These are phyloP conservation scores for Massariosphaeria phaeospora DNA, from an alignment of 495 filamentous ascomycete genomes.

Conservation along the genomic window DNA sequence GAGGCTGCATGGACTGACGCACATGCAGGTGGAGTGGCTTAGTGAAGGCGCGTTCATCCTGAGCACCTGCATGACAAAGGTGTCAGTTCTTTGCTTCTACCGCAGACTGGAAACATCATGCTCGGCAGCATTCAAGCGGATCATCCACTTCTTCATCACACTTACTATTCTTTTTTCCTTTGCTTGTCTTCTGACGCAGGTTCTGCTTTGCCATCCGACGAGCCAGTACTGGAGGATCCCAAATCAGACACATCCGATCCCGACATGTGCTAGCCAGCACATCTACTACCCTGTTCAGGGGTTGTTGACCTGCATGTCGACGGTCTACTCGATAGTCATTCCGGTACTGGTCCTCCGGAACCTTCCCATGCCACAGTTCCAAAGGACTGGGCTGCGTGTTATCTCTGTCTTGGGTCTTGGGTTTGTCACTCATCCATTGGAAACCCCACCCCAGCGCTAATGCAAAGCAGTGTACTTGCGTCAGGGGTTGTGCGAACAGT, in stretches of 20 bases:
- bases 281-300: slow-evolving; percentile 31
- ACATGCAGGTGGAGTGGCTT: slow-evolving; percentile 29
- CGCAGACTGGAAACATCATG: slow-evolving; percentile 31
- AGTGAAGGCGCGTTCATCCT: slow-evolving; percentile 32
- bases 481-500: slow-evolving; percentile 25
- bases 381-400: slow-evolving; percentile 29
- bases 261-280: slow-evolving; percentile 29
- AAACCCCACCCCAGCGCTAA: background rate
- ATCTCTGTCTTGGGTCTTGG: slow-evolving; percentile 26
- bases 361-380: slow-evolving; percentile 25
- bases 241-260: slow-evolving; percentile 5
- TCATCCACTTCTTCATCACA: slow-evolving; percentile 29
- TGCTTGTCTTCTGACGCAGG: slow-evolving; percentile 6
- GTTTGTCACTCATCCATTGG: background rate
- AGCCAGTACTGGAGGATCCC: slow-evolving; percentile 35
- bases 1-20: slow-evolving; percentile 8
- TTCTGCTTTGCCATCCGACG: slow-evolving; percentile 31
- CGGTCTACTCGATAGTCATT: slow-evolving; percentile 32
- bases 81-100: slow-evolving; percentile 35
- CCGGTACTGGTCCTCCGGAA: slow-evolving; percentile 32
- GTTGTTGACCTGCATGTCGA: slow-evolving; percentile 20
- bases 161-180: slow-evolving; percentile 27
- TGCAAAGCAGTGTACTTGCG: slow-evolving; percentile 23
- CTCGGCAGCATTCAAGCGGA: slow-evolving; percentile 11
- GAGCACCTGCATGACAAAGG: slow-evolving; percentile 32